phyloP scores from a whole-genome alignment of 2,329 filamentous ascomycete species.

The Paraphaeosphaeria minitans region DNA sequence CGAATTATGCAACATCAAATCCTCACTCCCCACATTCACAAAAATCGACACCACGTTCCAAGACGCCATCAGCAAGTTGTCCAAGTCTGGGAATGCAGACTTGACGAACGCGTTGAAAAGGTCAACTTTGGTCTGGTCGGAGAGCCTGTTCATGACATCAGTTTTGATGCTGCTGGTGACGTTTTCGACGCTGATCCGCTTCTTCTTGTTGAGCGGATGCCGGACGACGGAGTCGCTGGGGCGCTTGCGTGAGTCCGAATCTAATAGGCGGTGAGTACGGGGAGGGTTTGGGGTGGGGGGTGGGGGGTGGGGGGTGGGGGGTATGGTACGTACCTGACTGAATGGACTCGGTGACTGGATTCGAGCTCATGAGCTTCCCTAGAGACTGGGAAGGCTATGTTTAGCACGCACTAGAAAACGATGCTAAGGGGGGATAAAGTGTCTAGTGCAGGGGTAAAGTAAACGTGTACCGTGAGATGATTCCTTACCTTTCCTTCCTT shows the following conservation, averaged over 20 bases:
- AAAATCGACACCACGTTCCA: constrained; percentile 43
- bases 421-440: neutral
- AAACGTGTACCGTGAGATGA: neutral
- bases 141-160: constrained; percentile 27
- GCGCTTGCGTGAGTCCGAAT: constrained; percentile 14
- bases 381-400: constrained; percentile 14
- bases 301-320: too few relatives aligned
- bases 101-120: constrained; percentile 36
- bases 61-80: constrained; percentile 36
- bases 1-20: constrained; percentile 29
- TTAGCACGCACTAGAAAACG: neutral
- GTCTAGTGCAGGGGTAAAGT: neutral
- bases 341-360: neutral
- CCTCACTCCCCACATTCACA: constrained; percentile 31
- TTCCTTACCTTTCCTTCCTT: constrained; percentile 34
- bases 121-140: constrained; percentile 29
- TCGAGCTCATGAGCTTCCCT: neutral
- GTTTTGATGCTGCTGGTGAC: constrained; percentile 33
- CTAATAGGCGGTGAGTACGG: neutral
- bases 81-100: constrained; percentile 36
- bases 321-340: neutral
- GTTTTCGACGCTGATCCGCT: constrained; percentile 23
- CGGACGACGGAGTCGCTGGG: constrained; percentile 20
- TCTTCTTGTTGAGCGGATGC: constrained; percentile 36
- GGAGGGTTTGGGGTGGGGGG: neutral